Base-by-base conservation (phyloP, 1,284 basidiomycete species). In the Mycena citricolor region DNA sequence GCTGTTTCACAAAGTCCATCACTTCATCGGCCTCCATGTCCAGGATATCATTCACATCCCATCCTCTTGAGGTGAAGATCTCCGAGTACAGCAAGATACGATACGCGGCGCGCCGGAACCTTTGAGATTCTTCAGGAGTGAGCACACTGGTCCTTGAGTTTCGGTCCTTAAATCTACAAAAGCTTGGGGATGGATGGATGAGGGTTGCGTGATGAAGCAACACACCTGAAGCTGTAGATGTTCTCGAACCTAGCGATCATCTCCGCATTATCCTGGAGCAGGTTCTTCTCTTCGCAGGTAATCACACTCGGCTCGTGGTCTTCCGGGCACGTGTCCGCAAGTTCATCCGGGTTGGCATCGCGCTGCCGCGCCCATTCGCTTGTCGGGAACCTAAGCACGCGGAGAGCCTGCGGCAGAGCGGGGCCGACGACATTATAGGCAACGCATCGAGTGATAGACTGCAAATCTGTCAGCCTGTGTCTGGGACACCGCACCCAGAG, bases 71-170 rank as follows among this genome's bases (percentile, higher is more conserved):
- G 1, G 39, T 5, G 37, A 51, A 51, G 4, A 47, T 20, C 5
- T 32, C 24, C 23, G 28, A 39, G 21, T 25, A 51, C 1, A 39
- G 44, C 31, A 35, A 35, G 25, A 51, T 39, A 11, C 49, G 33
- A 24, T 46, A 51, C 16, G 31, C 21, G 4, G 49, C 49, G 1
- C 35, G 44, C 8, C 44, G 44, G 43, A 51, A 46, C 29, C 43
- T 34, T 26, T 14, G 22, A 1, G 44, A 51, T 16, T 51, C 49
- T 11, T 42, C 44, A 1, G 34, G 7, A 8, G 43, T 46, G 6
- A 51, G 32, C 6, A 39, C 36, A 16, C 44, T 46, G 4, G 31
- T 39, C n/a, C 20, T 34, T 2, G 44, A 51, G 2, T 30, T 42
- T n/a, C 40, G 31, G 26, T 46, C 39, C 39, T 51, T 51, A 1